phyloP scores from a whole-genome alignment of 768 basidiomycete species.

The Mycena albidolilacea region DNA sequence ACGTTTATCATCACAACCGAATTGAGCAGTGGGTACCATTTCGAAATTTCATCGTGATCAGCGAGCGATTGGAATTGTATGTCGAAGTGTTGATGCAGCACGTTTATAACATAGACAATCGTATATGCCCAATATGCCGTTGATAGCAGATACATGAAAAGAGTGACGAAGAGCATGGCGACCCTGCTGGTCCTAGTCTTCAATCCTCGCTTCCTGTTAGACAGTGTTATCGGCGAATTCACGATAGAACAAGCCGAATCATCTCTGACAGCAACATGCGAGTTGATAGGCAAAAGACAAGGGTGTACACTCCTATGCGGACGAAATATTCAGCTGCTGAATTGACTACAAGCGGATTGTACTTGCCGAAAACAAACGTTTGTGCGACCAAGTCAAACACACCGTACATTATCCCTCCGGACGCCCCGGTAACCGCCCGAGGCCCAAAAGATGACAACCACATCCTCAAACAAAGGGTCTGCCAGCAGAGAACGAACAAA shows the following conservation, averaged over 20 bases:
- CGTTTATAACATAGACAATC: slow-evolving; percentile 3
- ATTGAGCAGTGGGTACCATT: slow-evolving; percentile 30
- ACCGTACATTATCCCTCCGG: not conserved
- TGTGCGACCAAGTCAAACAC: slow-evolving; percentile 9
- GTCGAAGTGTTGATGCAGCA: not conserved
- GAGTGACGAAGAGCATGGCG: not conserved
- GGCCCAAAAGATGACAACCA: not conserved
- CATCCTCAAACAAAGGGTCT: not conserved
- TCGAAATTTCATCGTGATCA: not conserved
- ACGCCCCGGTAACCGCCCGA: not conserved
- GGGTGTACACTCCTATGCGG: slow-evolving; percentile 9
- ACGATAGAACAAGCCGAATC: not conserved
- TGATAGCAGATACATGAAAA: slow-evolving; percentile 21
- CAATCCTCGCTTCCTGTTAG: slow-evolving; percentile 7
- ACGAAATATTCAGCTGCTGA: not conserved
- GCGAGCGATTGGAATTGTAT: not conserved
- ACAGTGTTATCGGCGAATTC: too few relatives aligned
- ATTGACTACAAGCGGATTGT: not conserved
- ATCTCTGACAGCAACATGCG: slow-evolving; percentile 9
- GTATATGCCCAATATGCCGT: slow-evolving; percentile 17
- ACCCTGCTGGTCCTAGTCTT: too few relatives aligned
- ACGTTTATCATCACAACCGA: slow-evolving; percentile 22
- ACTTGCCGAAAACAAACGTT: slow-evolving; percentile 27
- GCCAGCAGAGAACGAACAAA: not conserved
- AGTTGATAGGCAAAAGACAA: slow-evolving; percentile 10